phyloP scores from a whole-genome alignment of 148 eudicot species.

The Mesembryanthemum crystallinum region DNA sequence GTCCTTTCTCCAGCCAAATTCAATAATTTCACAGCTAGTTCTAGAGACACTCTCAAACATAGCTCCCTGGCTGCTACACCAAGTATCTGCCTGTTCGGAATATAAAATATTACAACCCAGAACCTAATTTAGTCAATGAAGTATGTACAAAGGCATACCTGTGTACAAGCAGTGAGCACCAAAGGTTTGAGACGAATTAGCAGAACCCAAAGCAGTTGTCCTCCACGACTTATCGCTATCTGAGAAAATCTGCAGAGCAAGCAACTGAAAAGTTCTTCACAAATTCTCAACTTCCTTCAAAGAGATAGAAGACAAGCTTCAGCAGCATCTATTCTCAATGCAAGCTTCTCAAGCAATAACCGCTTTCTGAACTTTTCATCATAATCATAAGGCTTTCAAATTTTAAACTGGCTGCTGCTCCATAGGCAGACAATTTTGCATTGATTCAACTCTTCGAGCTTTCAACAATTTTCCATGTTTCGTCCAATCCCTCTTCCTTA shows the following conservation, averaged over 20 bases:
- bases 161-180: constrained; percentile 76
- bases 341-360: constrained; percentile 69
- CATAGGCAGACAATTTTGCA: constrained; percentile 68
- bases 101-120: constrained; percentile 23
- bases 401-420: constrained; percentile 64
- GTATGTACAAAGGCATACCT: constrained; percentile 44
- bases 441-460: constrained; percentile 73
- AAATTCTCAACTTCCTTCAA: constrained; percentile 79
- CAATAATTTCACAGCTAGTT: constrained; percentile 79
- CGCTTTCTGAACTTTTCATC: constrained; percentile 78
- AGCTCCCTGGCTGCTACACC: constrained; percentile 75
- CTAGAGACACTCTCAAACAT: constrained; percentile 80
- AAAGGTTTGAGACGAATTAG: constrained; percentile 89
- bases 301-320: constrained; percentile 81
- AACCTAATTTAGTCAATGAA: constrained; percentile 3
- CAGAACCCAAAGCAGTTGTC: constrained; percentile 78
- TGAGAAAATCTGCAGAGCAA: constrained; percentile 81
- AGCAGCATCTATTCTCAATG: constrained; percentile 76
- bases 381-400: constrained; percentile 54
- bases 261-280: constrained; percentile 86
- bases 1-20: constrained; percentile 91
- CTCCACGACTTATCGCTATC: constrained; percentile 77
- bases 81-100: constrained; percentile 78
- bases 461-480: constrained; percentile 74
- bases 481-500: constrained; percentile 90